Conservation (phyloP, 805 yeast genomes). For the Candida maesae region DNA sequence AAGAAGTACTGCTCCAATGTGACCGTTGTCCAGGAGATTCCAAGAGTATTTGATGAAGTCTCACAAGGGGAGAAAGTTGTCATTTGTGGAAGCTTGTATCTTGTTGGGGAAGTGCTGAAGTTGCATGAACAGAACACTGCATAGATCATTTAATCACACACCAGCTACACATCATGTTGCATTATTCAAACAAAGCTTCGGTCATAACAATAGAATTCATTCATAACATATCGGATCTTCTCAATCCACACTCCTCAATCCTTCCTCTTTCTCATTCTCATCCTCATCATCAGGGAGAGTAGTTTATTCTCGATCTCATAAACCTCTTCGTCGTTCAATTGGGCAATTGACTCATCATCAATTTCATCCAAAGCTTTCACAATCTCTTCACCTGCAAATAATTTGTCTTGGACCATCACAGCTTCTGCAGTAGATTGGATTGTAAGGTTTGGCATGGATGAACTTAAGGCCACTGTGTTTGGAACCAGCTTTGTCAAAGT, state of each 20-base stretch:
- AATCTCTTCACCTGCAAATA: neutral
- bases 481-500: too few relatives aligned
- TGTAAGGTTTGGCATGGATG: too few relatives aligned
- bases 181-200: neutral
- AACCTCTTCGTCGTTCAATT: slow-evolving; percentile 8
- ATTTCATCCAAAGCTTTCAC: slow-evolving; percentile 4
- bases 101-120: slow-evolving; percentile 54
- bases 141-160: too few relatives aligned
- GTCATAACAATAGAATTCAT: slow-evolving; percentile 2
- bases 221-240: neutral
- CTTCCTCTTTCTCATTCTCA: slow-evolving; percentile 16
- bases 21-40: slow-evolving; percentile 23
- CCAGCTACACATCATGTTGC: too few relatives aligned
- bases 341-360: slow-evolving; percentile 3
- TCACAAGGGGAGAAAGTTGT: slow-evolving; percentile 32
- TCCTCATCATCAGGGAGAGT: slow-evolving; percentile 10
- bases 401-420: neutral
- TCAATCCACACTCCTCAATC: neutral
- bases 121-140: slow-evolving; percentile 25
- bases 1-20: slow-evolving; percentile 30
- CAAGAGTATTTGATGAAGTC: slow-evolving; percentile 28
- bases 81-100: slow-evolving; percentile 68
- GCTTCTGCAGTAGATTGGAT: neutral
- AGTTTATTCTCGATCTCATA: slow-evolving; percentile 14
- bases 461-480: too few relatives aligned